Percentiles rank a stretch among this genome's conserved stretches.
These are phyloP conservation scores for Blastomyces gilchristii DNA, from an alignment of 2,329 filamentous ascomycete species.

Conservation along the genomic window DNA sequence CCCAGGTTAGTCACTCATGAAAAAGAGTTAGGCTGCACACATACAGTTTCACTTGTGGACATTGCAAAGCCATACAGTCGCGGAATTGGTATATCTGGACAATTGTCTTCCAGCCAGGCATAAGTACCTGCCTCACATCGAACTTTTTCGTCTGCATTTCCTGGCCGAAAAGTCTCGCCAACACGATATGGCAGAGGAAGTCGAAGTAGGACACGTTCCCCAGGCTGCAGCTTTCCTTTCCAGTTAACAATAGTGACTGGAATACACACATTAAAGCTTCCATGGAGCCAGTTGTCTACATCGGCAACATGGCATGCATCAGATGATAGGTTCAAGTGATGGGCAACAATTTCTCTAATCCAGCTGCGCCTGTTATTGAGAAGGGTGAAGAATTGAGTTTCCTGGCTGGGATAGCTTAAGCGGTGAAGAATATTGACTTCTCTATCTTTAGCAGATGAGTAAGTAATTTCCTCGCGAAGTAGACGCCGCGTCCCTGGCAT, in stretches of 20 bases:
- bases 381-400: background rate
- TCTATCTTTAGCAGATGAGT: background rate
- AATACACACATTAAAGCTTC: slow-evolving; percentile 14
- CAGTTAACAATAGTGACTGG: slow-evolving; percentile 6
- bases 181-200: slow-evolving; percentile 4
- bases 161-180: slow-evolving; percentile 4
- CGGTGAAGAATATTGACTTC: background rate
- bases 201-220: background rate
- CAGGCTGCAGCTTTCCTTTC: background rate
- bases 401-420: background rate
- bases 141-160: slow-evolving; percentile 3
- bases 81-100: slow-evolving; percentile 20
- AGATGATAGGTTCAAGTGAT: slow-evolving; percentile 9
- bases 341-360: slow-evolving; percentile 9
- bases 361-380: slow-evolving; percentile 5
- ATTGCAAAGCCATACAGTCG: slow-evolving; percentile 19
- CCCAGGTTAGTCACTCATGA: background rate
- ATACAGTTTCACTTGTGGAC: slow-evolving; percentile 7
- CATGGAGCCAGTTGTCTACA: slow-evolving; percentile 9
- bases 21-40: background rate
- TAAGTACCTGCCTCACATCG: slow-evolving; percentile 8
- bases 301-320: slow-evolving; percentile 10
- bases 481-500: background rate
- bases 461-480: slow-evolving; percentile 4
- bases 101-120: slow-evolving; percentile 12